Base-by-base conservation (phyloP, 2,329 filamentous ascomycete species). In the Ophiostoma tasmaniense region DNA sequence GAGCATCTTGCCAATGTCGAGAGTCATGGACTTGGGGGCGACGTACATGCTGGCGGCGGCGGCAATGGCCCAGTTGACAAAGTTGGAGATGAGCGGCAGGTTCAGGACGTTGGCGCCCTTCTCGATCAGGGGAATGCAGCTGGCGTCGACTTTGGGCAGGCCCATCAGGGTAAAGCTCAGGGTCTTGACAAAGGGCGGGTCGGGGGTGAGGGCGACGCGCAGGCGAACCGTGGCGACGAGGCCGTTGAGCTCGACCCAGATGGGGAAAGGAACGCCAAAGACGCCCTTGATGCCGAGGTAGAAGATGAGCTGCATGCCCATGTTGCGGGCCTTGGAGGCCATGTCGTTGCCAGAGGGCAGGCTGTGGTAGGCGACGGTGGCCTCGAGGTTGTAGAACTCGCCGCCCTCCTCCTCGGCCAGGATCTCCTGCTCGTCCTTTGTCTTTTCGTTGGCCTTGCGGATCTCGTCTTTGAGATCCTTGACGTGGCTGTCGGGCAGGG, bases 301-400 rank as follows among this genome's bases (percentile, higher is more conserved):
- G 77, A 99, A 98, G 10, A 97, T 87, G 17, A 98, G 80, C 75
- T 96, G 90, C 92, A 97, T 97, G 75, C 96, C 93, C 92, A 97
- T 97, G 77, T 97, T 98, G 73, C 90, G 87, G 6, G 93, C 92
- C 78, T 93, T 95, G 64, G 91, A 90, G 2, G 91, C 90, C 17
- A 92, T 84, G 65, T 89, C 86, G 70, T 83, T 82, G 5, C 86
- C 84, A 2, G 86, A 89, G 14, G 93, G 93, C 76, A 89, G 88
- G 11, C 94, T 92, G 75, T 97, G 93, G 77, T 97, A 97, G 1
- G 93, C 93, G 75, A 97, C 89, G 0, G 92, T 92, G 33, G 91
- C 89, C 77, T 97, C 93, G 66, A 97, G 83, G 74, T 97, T 97
- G 82, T 97, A 97, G 76, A 91, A 96, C 71, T 93, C 91, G 17